These are phyloP conservation scores for Sugiyamaella americana DNA, from an alignment of 805 yeast genomes.

Conservation along the genomic window DNA sequence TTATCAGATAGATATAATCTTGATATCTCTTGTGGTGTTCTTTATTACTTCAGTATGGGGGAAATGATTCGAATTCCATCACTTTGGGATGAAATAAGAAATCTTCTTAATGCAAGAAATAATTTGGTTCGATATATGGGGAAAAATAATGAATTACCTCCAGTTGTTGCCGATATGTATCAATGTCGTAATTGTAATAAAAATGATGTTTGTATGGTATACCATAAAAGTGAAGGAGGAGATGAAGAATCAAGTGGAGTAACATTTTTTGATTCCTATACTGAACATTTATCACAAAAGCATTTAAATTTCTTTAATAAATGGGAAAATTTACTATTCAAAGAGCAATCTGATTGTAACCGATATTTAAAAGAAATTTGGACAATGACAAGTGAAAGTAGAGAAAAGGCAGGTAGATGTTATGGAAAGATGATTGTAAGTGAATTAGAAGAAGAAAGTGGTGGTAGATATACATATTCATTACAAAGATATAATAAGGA, in stretches of 20 bases:
- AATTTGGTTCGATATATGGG: constrained; percentile 53
- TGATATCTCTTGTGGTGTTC: constrained; percentile 55
- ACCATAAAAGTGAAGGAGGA: constrained; percentile 52
- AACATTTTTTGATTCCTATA: constrained; percentile 39
- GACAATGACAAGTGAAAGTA: constrained; percentile 50
- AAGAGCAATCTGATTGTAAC: constrained; percentile 60
- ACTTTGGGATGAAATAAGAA: constrained; percentile 51
- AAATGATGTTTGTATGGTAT: constrained; percentile 56
- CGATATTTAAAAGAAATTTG: constrained; percentile 59
- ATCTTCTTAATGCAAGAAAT: constrained; percentile 68
- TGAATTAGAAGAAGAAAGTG: constrained; percentile 8
- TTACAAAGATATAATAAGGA: constrained; percentile 9
- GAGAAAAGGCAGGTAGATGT: constrained; percentile 63
- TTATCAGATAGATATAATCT: constrained; percentile 74
- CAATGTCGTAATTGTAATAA: constrained; percentile 50
- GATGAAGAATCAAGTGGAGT: background rate
- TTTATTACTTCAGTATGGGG: constrained; percentile 66
- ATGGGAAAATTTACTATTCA: constrained; percentile 69
- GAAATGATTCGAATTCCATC: constrained; percentile 51
- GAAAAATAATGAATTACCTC: constrained; percentile 28
- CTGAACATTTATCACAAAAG: constrained; percentile 37
- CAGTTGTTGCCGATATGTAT: constrained; percentile 14
- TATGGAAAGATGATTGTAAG: constrained; percentile 45
- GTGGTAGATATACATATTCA: constrained; percentile 16
- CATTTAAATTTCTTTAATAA: constrained; percentile 55